Evolutionary conservation across 192 early-diverging fungal genomes (phyloP), one percentile per base, ranked within the genome.

Genomic region (Rhizoclosmatium sp.): DNA sequence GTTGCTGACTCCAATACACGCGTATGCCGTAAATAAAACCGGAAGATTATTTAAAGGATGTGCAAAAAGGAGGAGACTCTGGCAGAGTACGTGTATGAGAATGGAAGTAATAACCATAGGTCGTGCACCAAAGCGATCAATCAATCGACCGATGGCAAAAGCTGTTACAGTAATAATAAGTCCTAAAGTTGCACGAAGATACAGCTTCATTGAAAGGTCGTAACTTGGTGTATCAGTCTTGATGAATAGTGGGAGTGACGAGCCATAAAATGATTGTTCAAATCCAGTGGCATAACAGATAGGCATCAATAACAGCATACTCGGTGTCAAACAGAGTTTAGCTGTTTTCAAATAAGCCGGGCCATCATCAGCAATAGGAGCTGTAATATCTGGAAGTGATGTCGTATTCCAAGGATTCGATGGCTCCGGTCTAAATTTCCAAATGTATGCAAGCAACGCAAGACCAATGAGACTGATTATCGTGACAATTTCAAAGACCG

Each of bases 241-340:
- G 40, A 80, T 42, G 49, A 80, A 80, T 19, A 65, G 47, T 39
- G 78, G 78, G 44, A 80, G 42, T 19, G 78, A 72, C 4, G 16
- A 14, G 39, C 70, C 61, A 45, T 80, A 80, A 44, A 80, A 80
- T 3, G 69, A 69, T 73, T 80, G 78, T 41, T 71, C 78, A 41
- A 80, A 71, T 46, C 59, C 78, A 21, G 47, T 74, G 16, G 56
- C 23, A 1, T 64, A 73, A 49, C 59, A 56, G 2, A 80, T 12
- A 16, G 78, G 78, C 49, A 80, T 60, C 9, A 80, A 58, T 5
- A 59, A 39, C 3, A 80, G 56, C 78, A 80, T 80, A 19, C 40
- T 44, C n/a, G 47, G 68, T 10, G 40, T 61, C 3, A 73, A 21
- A 41, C 14, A 65, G 3, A 80, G 48, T 39, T 49, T 62, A 14